phyloP scores from a whole-genome alignment of 2,329 filamentous ascomycete species.

The Sclerotinia nivalis region DNA sequence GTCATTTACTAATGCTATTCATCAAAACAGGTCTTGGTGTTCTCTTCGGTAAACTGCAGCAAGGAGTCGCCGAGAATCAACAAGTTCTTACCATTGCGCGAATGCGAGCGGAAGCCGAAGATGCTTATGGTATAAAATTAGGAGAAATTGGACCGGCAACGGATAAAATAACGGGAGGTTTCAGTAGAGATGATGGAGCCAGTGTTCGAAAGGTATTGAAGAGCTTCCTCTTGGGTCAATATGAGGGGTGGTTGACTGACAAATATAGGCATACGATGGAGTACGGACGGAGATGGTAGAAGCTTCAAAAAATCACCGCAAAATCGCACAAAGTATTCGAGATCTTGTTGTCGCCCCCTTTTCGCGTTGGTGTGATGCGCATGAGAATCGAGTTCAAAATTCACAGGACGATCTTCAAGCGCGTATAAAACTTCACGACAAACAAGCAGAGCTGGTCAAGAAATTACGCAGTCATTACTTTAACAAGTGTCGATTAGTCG shows the following conservation, averaged over 20 bases:
- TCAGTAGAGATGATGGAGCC: slow-evolving; percentile 88
- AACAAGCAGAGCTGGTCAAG: slow-evolving; percentile 84
- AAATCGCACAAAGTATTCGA: slow-evolving; percentile 94
- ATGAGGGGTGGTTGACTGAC: slow-evolving; percentile 30
- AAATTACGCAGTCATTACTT: slow-evolving; percentile 96
- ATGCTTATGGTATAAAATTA: slow-evolving; percentile 78
- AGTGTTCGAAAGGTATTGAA: slow-evolving; percentile 89
- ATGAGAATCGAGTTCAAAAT: slow-evolving; percentile 85
- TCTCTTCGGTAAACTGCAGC: slow-evolving; percentile 93
- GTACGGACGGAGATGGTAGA: slow-evolving; percentile 91
- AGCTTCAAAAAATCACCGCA: slow-evolving; percentile 84
- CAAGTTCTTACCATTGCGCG: slow-evolving; percentile 89
- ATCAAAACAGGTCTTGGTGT: slow-evolving; percentile 71
- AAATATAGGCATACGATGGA: slow-evolving; percentile 80
- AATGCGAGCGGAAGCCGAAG: slow-evolving; percentile 94
- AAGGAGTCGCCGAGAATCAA: slow-evolving; percentile 92
- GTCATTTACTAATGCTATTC: slow-evolving; percentile 25
- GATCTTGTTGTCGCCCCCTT: slow-evolving; percentile 95
- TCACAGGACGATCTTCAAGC: slow-evolving; percentile 92
- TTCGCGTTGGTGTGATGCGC: slow-evolving; percentile 92
- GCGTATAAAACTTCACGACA: slow-evolving; percentile 89
- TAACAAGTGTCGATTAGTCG: slow-evolving; percentile 95
- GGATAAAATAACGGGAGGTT: slow-evolving; percentile 81
- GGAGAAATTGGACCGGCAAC: slow-evolving; percentile 78
- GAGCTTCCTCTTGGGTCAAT: background rate